Conservation (phyloP, 139 green algal species). For the Micromonas commoda region DNA sequence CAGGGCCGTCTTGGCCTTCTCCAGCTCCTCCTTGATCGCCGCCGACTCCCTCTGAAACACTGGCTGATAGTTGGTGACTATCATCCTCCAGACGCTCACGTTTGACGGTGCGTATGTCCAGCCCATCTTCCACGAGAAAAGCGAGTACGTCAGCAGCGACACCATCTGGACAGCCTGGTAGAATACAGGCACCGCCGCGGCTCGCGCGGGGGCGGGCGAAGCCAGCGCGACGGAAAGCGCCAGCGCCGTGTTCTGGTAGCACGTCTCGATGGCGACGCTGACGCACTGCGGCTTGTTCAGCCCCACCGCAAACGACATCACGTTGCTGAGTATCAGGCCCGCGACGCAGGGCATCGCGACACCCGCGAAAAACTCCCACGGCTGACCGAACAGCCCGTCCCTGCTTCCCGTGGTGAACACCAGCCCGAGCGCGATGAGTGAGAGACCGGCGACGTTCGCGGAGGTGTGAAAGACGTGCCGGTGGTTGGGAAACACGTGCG, state of each 20-base stretch:
- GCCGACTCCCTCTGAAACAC: too few relatives aligned
- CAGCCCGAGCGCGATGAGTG: constrained; percentile 9
- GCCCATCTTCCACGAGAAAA: not conserved
- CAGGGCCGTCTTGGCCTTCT: not conserved
- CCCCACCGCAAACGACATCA: not conserved
- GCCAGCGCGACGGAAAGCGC: constrained; percentile 8
- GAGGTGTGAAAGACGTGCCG: not conserved
- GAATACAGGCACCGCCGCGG: constrained; percentile 9
- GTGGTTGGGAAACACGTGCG: not conserved
- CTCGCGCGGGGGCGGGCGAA: not conserved
- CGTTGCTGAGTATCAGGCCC: not conserved
- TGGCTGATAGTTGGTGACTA: constrained; percentile 12
- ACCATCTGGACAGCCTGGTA: constrained; percentile 21
- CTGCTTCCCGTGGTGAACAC: constrained; percentile 3
- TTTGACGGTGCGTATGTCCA: constrained; percentile 21
- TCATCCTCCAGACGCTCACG: not conserved
- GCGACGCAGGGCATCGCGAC: constrained; percentile 6
- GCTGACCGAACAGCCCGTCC: not conserved
- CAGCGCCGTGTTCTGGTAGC: constrained; percentile 26
- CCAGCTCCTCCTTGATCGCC: not conserved
- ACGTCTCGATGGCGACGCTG: constrained; percentile 17
- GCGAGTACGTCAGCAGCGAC: not conserved
- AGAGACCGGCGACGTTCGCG: constrained; percentile 9
- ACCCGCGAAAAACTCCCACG: constrained; percentile 19
- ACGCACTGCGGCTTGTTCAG: not conserved